These are phyloP conservation scores for Penicillium expansum DNA, from an alignment of 2,329 filamentous ascomycete genomes.

Conservation along the genomic window DNA sequence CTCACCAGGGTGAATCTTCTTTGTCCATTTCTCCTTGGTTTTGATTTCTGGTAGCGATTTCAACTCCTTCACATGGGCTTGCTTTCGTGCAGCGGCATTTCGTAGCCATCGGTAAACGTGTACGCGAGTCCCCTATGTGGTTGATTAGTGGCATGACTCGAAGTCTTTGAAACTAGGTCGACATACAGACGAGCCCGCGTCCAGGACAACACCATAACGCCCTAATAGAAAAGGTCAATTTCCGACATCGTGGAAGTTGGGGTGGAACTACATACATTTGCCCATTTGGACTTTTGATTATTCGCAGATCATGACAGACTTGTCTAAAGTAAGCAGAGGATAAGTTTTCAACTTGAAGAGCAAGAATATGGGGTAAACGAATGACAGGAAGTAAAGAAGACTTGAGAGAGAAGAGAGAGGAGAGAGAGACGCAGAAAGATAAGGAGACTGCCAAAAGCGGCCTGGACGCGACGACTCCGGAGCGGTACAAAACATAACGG, in stretches of 20 bases:
- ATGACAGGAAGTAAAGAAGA: conserved; percentile 4
- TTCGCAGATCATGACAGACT: conserved; percentile 32
- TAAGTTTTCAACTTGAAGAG: conserved; percentile 9
- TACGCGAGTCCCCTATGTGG: conserved; percentile 72
- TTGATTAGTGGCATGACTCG: conserved; percentile 9
- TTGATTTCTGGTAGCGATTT: conserved; percentile 73
- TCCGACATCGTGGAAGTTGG: neutral
- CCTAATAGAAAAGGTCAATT: conserved; percentile 35
- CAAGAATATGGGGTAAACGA: conserved; percentile 8
- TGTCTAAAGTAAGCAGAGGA: conserved; percentile 10
- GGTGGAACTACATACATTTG: conserved; percentile 36
- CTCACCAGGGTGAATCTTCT: conserved; percentile 85
- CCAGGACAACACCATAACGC: conserved; percentile 89
- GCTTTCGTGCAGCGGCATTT: conserved; percentile 62
- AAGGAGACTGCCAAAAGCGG: conserved; percentile 22
- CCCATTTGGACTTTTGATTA: conserved; percentile 38
- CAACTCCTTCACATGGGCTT: conserved; percentile 59
- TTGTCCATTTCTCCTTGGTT: conserved; percentile 82
- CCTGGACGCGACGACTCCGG: conserved; percentile 20
- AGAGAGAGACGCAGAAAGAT: conserved; percentile 11
- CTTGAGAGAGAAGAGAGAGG: neutral
- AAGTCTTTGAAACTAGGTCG: neutral
- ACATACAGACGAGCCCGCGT: conserved; percentile 85
- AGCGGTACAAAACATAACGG: conserved; percentile 19
- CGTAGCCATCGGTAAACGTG: conserved; percentile 95